Evolutionary conservation across 805 yeast species (phyloP), one percentile per base, ranked within the genome.

Genomic region (Kuraishia cidri): DNA sequence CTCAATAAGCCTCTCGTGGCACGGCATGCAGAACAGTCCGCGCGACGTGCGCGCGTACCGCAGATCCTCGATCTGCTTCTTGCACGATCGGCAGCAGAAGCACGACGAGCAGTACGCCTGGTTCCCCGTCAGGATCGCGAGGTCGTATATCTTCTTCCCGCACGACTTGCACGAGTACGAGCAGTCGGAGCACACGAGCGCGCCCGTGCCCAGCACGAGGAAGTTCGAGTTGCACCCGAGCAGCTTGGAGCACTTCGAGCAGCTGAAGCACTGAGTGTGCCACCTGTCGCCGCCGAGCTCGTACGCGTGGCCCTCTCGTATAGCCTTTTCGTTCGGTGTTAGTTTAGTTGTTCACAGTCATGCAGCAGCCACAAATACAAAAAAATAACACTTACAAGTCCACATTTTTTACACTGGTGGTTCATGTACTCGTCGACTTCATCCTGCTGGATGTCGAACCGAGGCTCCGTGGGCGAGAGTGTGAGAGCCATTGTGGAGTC

Each of bases 201-300:
- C 79, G 19, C 98, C 97, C 37, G 92, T 86, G 3, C 97, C 97
- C 30, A 92, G 63, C 2, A 90, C 97, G 33, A 92, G 62, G 54
- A 92, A 85, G 54, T 88, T 88, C 16, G 94, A 79, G 47, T 86
- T 81, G 40, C 94, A 83, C 17, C 94, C 95, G 35, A 92, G 61
- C 24, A 78, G 70, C 44, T 74, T 69, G 24, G 71, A 64, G 56
- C 98, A 92, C 44, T 80, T 80, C 34, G 94, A 81, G 57, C 98
- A 92, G 30, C 76, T 69, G 58, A 92, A 92, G 58, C 98, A 92
- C 40, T 81, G 72, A 36, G 86, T 81, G 54, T 92, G 98, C 98
- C 98, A 92, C 42, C 95, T 74, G 50, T 86, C 90, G 18, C 82
- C 94, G 16, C 95, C 95, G 31, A 90, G 64, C 52, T 90, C 97